Evolutionary conservation across 2,329 filamentous ascomycete genomes (phyloP), one percentile per base, ranked within the genome.

Genomic region (Colletotrichum cordylinicola): DNA sequence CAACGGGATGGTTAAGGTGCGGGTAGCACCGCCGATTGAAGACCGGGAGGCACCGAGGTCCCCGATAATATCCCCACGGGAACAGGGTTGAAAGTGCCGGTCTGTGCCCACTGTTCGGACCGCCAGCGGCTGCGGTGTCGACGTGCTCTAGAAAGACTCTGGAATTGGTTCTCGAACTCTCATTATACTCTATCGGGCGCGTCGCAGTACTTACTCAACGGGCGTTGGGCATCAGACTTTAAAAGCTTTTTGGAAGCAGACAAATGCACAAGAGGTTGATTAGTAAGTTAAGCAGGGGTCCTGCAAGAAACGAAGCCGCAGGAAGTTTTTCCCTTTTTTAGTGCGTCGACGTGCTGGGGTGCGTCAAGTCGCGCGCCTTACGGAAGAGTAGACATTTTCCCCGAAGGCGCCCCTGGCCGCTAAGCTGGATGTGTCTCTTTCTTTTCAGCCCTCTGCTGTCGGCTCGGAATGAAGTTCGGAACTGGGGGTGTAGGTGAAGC

Each of bases 291-390:
- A 16, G 29, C 31, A 62, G 39, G 65, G 65, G 39, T 29, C 4
- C 16, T 4, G 39, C 16, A 29, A 16, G 39, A 48, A 56, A 55
- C 8, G 43, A 55, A 58, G 27, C 24, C 15, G 12, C 48, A 72
- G 70, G 64, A 73, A 69, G 55, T 68, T 68, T 73, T 75, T 64
- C 27, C 55, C 70, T 31, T 33, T 67, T 75, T 18, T 15, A 62
- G 69, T 9, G 27, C 8, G 24, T 29, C 12, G 13, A 24, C 27
- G 39, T 24, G 62, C 62, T 33, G 48, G 29, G 29, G 33, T 33
- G n/a, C 18, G 39, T 67, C 43, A 67, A n/a, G 16, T 31, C 16
- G 39, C 21, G 43, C 43, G 48, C 29, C 39, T 13, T 68, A 35
- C 24, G 52, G n/a, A n/a, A 35, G 35, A 60, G 39, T 16, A 37